Percentiles rank a stretch among this genome's conserved stretches.
Conservation (phyloP, 2,329 filamentous ascomycete genomes). For the Fusarium humuli region DNA sequence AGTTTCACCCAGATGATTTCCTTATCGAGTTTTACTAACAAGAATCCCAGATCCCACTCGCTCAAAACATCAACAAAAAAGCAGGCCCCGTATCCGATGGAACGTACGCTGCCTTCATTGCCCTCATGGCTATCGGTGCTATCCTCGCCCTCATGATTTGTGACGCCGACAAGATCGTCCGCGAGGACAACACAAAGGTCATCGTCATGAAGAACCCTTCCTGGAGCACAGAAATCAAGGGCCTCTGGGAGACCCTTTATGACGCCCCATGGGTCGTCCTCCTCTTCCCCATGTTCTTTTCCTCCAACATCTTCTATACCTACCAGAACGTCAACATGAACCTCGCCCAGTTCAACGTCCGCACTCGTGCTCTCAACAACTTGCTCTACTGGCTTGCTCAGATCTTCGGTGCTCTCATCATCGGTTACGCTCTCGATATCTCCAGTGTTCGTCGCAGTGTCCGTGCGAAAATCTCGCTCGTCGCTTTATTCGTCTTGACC, state of each 20-base stretch:
- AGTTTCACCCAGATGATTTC: slow-evolving; percentile 35
- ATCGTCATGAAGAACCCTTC: slow-evolving; percentile 53
- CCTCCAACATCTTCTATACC: slow-evolving; percentile 66
- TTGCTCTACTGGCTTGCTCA: slow-evolving; percentile 68
- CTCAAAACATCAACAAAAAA: slow-evolving; percentile 73
- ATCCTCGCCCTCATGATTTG: slow-evolving; percentile 60
- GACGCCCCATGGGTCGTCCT: slow-evolving; percentile 43
- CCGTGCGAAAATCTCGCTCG: slow-evolving; percentile 61
- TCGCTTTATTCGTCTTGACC: slow-evolving; percentile 59
- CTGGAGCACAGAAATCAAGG: slow-evolving; percentile 50
- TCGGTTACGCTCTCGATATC: slow-evolving; percentile 59
- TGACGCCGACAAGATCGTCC: slow-evolving; percentile 56
- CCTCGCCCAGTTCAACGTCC: slow-evolving; percentile 64
- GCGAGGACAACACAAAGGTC: slow-evolving; percentile 54
- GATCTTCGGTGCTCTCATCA: slow-evolving; percentile 64
- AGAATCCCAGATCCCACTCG: slow-evolving; percentile 70
- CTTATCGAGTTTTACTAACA: slow-evolving; percentile 2
- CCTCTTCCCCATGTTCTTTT: slow-evolving; percentile 66
- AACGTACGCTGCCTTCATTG: slow-evolving; percentile 63
- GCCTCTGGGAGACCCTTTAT: slow-evolving; percentile 59
- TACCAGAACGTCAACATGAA: slow-evolving; percentile 69
- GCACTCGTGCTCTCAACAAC: slow-evolving; percentile 66
- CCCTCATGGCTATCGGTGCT: slow-evolving; percentile 63
- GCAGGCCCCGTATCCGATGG: slow-evolving; percentile 59
- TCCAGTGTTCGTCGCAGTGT: slow-evolving; percentile 56